Evolutionary conservation across 192 early-diverging fungal genomes (phyloP).

Genomic region (Umbelopsis sp.): DNA sequence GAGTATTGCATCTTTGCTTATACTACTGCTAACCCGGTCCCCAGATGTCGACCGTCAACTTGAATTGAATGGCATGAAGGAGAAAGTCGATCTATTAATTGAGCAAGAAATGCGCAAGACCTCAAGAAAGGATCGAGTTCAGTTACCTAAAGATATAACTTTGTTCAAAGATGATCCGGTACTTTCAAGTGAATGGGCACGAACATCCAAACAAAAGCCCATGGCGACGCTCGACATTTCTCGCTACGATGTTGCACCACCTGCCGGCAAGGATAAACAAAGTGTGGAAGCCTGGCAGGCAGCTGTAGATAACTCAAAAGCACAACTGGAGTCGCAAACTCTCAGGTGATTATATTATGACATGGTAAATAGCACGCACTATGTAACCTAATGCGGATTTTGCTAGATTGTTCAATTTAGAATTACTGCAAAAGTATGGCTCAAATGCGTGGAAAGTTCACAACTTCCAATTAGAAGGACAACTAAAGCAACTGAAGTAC

Average conservation of each 20-base stretch:
- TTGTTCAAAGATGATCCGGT: conserved; percentile 47
- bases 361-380: background rate
- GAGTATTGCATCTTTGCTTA: background rate
- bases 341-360: conserved; percentile 40
- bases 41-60: conserved; percentile 57
- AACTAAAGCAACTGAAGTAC: conserved; percentile 43
- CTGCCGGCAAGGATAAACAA: conserved; percentile 40
- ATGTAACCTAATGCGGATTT: background rate
- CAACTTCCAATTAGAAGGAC: conserved; percentile 54
- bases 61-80: conserved; percentile 50
- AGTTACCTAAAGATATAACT: conserved; percentile 48
- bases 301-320: conserved; percentile 54
- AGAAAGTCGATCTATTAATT: conserved; percentile 54
- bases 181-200: conserved; percentile 47
- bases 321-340: conserved; percentile 55
- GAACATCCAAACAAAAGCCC: conserved; percentile 47
- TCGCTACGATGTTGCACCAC: conserved; percentile 52
- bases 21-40: background rate
- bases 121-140: conserved; percentile 38
- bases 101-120: conserved; percentile 58
- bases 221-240: conserved; percentile 48
- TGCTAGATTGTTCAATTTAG: conserved; percentile 42
- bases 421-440: conserved; percentile 56
- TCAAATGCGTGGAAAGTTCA: conserved; percentile 61
- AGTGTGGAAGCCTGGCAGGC: conserved; percentile 43